Evolutionary conservation across 2,329 filamentous ascomycete genomes (phyloP), one percentile per base, ranked within the genome.

Genomic region (Metarhizium brunneum): DNA sequence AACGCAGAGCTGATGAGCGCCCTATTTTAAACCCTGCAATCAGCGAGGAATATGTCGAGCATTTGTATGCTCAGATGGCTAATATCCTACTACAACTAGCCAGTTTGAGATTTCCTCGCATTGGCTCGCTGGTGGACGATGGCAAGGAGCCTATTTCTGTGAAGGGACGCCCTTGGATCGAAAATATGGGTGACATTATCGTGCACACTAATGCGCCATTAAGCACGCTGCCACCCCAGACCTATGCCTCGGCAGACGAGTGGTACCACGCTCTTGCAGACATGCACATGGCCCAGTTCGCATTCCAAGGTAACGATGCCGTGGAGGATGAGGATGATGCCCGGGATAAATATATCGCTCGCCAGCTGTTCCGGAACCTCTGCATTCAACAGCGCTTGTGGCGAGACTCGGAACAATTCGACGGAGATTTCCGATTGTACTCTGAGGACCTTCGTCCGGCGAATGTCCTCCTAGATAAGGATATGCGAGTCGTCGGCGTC

Each of bases 81-180:
- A 66, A 70, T 32, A 71, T 75, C 42, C 32, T 76, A 16, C 64
- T 77, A 4, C 68, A 76, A 55, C 66, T 78, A 1, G 70, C 64
- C 16, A 61, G 5, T 3, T 60, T 66, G 1, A 66, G 59, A 1
- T 70, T 76, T 30, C 50, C 64, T 32, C 60, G 61, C 29, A 75
- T 77, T 35, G 74, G 74, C 1, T 71, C 68, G 8, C 60, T 75
- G 2, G 52, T 59, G 35, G 56, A 70, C 49, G 53, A 62, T 2
- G 58, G 64, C 43, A 35, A 35, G 7, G 32, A 35, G 7, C 32
- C 32, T 35, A 35, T 35, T 11, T 18, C n/a, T 47, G 43, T 71
- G 6, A 58, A 56, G 11, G 62, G 63, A 40, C 63, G 70, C 30
- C 72, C 72, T 25, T 57, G 77, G 13, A 71, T 66, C 1, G 55